phyloP scores from a whole-genome alignment of 2,329 filamentous ascomycete species.

The Diaporthe humulicola region DNA sequence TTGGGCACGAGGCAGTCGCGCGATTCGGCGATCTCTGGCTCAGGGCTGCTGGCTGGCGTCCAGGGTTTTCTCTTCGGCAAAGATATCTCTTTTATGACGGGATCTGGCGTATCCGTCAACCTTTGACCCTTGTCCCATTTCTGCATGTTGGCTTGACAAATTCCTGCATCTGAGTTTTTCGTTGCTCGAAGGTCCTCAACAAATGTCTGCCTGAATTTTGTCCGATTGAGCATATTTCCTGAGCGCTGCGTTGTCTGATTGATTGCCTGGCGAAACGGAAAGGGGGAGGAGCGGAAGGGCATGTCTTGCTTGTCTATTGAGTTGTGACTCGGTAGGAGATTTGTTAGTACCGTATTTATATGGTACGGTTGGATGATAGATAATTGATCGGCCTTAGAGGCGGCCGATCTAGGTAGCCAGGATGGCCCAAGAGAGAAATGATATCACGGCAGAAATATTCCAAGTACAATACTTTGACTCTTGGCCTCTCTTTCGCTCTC shows the following conservation, averaged over 20 bases:
- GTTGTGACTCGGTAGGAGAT: slow-evolving; percentile 3
- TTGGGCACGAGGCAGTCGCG: background rate
- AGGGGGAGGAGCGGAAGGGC: background rate
- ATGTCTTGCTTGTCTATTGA: slow-evolving; percentile 10
- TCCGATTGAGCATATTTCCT: slow-evolving; percentile 28
- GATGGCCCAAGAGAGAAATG: slow-evolving; percentile 31
- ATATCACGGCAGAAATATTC: slow-evolving; percentile 37
- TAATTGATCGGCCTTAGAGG: slow-evolving; percentile 31
- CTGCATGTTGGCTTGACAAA: slow-evolving; percentile 35
- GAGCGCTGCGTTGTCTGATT: slow-evolving; percentile 38
- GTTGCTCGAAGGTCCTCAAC: slow-evolving; percentile 40
- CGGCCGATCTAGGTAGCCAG: slow-evolving; percentile 16
- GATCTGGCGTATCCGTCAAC: slow-evolving; percentile 13
- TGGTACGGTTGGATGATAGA: slow-evolving; percentile 22
- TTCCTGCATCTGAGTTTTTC: slow-evolving; percentile 40
- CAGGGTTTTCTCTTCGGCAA: slow-evolving; percentile 11
- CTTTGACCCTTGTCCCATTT: slow-evolving; percentile 25
- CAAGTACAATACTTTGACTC: background rate
- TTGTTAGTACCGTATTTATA: slow-evolving; percentile 15
- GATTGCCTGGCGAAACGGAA: slow-evolving; percentile 19
- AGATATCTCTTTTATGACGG: slow-evolving; percentile 21
- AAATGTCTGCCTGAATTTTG: slow-evolving; percentile 8
- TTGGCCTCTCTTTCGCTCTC: background rate
- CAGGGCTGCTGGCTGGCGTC: slow-evolving; percentile 25
- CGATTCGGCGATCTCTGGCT: background rate